Conservation (phyloP, 352 stramenopile species). For the Globisporangium orthogonon region DNA sequence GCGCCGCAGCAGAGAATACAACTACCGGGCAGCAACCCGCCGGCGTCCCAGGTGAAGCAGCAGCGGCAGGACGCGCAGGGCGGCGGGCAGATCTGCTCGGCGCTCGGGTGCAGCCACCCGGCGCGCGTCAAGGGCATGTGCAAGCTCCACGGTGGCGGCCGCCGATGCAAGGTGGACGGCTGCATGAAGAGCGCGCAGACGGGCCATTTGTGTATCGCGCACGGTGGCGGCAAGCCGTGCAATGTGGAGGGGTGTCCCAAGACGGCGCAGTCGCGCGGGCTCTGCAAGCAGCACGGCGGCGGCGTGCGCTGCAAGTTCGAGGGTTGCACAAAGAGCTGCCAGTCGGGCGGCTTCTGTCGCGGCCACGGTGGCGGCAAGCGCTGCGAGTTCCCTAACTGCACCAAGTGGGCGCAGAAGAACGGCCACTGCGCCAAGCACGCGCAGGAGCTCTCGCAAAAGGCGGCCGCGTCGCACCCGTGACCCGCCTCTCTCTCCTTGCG, state of each 20-base stretch:
- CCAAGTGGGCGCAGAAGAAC: slow-evolving; percentile 87
- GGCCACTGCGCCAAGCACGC: slow-evolving; percentile 84
- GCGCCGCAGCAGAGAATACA: slow-evolving; percentile 30
- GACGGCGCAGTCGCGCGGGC: slow-evolving; percentile 74
- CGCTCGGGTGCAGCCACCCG: slow-evolving; percentile 71
- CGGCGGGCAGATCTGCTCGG: slow-evolving; percentile 59
- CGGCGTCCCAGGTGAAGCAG: slow-evolving; percentile 51
- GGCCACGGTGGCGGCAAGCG: slow-evolving; percentile 80
- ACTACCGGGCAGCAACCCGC: slow-evolving; percentile 25
- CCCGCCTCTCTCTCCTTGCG: not conserved
- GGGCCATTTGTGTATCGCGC: slow-evolving; percentile 77
- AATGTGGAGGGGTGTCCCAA: slow-evolving; percentile 82
- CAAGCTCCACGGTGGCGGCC: slow-evolving; percentile 75
- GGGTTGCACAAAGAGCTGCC: slow-evolving; percentile 83
- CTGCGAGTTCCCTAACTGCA: slow-evolving; percentile 79
- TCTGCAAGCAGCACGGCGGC: slow-evolving; percentile 83
- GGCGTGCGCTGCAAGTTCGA: slow-evolving; percentile 84
- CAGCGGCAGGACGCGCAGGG: slow-evolving; percentile 43
- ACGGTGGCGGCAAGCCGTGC: slow-evolving; percentile 81
- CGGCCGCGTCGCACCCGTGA: slow-evolving; percentile 21
- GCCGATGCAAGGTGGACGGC: slow-evolving; percentile 80
- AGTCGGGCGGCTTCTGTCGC: slow-evolving; percentile 80
- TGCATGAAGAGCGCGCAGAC: slow-evolving; percentile 87
- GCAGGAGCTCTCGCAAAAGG: slow-evolving; percentile 68
- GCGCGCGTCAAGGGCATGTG: slow-evolving; percentile 83